A percentile compares a stretch with the other conserved stretches of the same genome.
These are phyloP conservation scores for Puccinia coronata DNA, from an alignment of 1,284 basidiomycete genomes.

Conservation along the genomic window DNA sequence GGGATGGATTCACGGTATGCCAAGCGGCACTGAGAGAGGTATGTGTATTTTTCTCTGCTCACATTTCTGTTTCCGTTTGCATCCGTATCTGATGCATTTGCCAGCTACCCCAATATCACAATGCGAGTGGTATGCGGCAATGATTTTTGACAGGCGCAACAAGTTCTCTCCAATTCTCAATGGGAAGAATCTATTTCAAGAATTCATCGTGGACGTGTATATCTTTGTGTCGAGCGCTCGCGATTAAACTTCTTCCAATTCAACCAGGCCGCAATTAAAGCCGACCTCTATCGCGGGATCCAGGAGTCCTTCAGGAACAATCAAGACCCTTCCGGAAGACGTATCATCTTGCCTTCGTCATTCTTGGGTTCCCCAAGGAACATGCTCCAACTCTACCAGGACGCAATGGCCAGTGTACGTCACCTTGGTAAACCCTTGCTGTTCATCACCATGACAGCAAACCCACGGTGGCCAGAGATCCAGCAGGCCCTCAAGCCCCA, in stretches of 20 bases:
- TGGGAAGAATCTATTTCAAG: conserved; percentile 59
- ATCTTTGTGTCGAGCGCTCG: conserved; percentile 57
- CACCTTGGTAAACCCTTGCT: no score
- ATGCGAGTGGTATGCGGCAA: conserved; percentile 13
- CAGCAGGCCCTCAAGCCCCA: conserved; percentile 59
- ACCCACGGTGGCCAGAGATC: conserved; percentile 63
- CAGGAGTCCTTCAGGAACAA: not conserved
- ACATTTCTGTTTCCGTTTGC: no score
- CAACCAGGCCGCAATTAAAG: conserved; percentile 61
- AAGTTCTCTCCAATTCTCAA: not conserved
- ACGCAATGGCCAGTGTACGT: conserved; percentile 63
- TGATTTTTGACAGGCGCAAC: not conserved
- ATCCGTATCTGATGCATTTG: no score
- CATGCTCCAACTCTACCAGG: conserved; percentile 62
- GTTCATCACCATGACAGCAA: no score
- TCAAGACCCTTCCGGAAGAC: conserved; percentile 57
- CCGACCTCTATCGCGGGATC: conserved; percentile 53
- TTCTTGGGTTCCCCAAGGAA: conserved; percentile 60
- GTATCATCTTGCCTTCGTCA: conserved; percentile 61
- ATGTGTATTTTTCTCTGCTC: no score
- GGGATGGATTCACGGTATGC: not conserved
- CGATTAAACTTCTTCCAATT: conserved; percentile 52
- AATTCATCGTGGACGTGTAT: conserved; percentile 60
- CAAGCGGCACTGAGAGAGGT: not conserved
- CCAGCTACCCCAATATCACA: not conserved